These are phyloP conservation scores for Taiwanofungus camphoratus DNA, from an alignment of 1,284 basidiomycete genomes.

Conservation along the genomic window DNA sequence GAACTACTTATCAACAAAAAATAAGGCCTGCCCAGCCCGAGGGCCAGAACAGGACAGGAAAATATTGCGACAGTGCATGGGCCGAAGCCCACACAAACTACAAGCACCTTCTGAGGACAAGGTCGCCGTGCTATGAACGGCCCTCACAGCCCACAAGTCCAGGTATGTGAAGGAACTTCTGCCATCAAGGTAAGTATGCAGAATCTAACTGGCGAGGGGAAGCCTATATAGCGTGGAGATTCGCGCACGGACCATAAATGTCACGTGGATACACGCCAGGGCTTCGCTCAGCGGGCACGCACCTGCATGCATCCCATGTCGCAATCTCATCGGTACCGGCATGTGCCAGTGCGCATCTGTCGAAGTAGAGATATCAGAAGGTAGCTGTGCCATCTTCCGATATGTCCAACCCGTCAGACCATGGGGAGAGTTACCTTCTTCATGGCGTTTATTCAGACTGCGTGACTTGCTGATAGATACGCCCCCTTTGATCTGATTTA, in stretches of 20 bases:
- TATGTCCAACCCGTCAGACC: constrained; percentile 1
- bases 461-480: constrained; percentile 11
- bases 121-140: constrained; percentile 68
- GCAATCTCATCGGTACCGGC: not conserved
- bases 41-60: constrained; percentile 56
- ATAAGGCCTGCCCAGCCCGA: constrained; percentile 32
- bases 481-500: not conserved
- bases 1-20: constrained; percentile 20
- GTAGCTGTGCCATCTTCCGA: constrained; percentile 1
- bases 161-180: no score
- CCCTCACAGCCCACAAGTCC: constrained; percentile 39
- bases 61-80: constrained; percentile 69
- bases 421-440: not conserved
- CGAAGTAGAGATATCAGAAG: not conserved
- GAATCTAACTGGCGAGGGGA: constrained; percentile 15
- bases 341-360: not conserved
- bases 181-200: no score
- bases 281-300: not conserved
- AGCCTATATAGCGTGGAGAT: constrained; percentile 17
- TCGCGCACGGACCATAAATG: constrained; percentile 27
- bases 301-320: constrained; percentile 7
- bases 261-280: constrained; percentile 15
- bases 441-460: constrained; percentile 1
- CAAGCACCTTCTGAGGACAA: constrained; percentile 43
- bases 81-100: constrained; percentile 61